These are phyloP conservation scores for Sporisorium iseilematis-ciliati DNA, from an alignment of 1,284 basidiomycete species.

Conservation along the genomic window DNA sequence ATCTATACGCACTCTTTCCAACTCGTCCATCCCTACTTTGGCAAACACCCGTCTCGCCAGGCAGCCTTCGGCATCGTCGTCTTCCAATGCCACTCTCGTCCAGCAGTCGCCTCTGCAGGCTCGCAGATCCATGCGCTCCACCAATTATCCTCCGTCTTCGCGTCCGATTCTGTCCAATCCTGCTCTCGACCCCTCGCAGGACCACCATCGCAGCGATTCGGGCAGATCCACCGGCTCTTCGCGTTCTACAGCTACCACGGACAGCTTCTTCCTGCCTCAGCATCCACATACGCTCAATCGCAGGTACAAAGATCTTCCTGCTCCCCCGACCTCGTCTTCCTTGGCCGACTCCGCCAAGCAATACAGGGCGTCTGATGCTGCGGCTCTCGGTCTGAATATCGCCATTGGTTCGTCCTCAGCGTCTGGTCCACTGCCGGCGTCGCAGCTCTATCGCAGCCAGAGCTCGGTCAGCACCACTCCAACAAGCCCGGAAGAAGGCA, in stretches of 20 bases:
- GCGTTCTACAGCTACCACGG: conserved; percentile 38
- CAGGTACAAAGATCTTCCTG: conserved; percentile 30
- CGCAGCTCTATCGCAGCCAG: conserved; percentile 31
- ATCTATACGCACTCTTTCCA: conserved; percentile 22
- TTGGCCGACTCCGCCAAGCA: conserved; percentile 9
- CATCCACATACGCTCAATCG: conserved; percentile 27
- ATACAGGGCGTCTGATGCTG: neutral
- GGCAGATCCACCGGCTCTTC: conserved; percentile 43
- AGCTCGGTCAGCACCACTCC: conserved; percentile 53
- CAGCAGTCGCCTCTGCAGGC: conserved; percentile 11
- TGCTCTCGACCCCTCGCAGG: conserved; percentile 24
- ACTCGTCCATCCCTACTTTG: conserved; percentile 15
- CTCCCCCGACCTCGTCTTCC: conserved; percentile 13
- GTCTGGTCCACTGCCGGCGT: conserved; percentile 1
- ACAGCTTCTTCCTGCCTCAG: conserved; percentile 44
- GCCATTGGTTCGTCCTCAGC: neutral
- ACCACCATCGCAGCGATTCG: conserved; percentile 44
- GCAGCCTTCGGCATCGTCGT: conserved; percentile 23
- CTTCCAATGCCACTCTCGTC: conserved; percentile 12
- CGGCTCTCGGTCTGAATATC: conserved; percentile 23
- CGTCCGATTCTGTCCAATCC: conserved; percentile 15
- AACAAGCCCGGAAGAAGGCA: conserved; percentile 45
- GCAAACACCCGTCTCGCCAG: conserved; percentile 17
- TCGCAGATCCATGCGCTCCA: conserved; percentile 26
- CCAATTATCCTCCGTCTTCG: conserved; percentile 20